Base-by-base conservation (phyloP, 2,329 filamentous ascomycete species). In the Emericellopsis atlantica region DNA sequence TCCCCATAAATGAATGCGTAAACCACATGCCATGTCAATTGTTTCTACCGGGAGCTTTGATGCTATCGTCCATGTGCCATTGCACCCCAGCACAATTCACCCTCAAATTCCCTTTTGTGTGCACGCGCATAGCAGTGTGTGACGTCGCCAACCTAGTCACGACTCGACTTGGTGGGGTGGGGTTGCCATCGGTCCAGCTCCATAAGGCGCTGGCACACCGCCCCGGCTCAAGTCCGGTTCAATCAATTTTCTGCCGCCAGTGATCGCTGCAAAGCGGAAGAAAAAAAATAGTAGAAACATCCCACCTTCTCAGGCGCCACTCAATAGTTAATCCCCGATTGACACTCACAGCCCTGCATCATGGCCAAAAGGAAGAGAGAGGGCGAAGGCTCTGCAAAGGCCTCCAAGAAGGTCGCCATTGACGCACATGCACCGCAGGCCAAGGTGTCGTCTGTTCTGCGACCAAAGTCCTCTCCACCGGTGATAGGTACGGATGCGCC, bases 321-420 rank as follows among this genome's bases (percentile, higher is more conserved):
- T 14, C 9, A 41, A 39, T 43, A 22, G 23, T 21, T 24, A 26
- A 31, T 38, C 31, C 42, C 26, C 41, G 34, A 22, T 23, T 36
- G n/a, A 39, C 36, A 18, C 26, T 29, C n/a, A 23, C 32, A 18
- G 23, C 24, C 21, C 15, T 23, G 23, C 26, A 35, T 24, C 14
- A 43, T 43, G 41, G 41, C 41, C 53, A 78, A 79, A 57, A 64
- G 74, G 43, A 78, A 78, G 59, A 64, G 70, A 45, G 59, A 61
- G 15, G 61, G 61, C 32, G 64, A 67, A 10, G 52, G 57, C 32
- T 51, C 55, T 3, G 54, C 57, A 2, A 66, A 65, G 42, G 57
- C 64, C 21, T 68, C 70, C 47, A 77, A 67, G 56, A 76, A 74
- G 56, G 66, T 70, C n/a, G 60, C 64, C 37, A 58, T 72, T 33